Base-by-base conservation (phyloP, 257 asterid species). In the Przewalskia tangutica region DNA sequence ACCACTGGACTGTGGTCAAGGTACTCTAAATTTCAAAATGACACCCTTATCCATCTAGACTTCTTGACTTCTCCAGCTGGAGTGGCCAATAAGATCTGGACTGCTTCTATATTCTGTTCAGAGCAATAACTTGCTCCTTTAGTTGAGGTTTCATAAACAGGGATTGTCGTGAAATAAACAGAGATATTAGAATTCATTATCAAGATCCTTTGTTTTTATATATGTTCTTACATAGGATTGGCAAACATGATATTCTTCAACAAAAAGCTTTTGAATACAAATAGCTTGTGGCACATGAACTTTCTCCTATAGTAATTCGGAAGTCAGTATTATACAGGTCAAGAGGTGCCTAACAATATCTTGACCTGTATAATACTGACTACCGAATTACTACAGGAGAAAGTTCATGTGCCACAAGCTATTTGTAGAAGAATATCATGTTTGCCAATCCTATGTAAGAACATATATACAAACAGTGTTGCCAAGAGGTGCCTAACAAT, bases 1-100 rank as follows among this genome's bases (percentile, higher is more conserved):
- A 90, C 77, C 99, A 96, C 56, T 96, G 99, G 98, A 92, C 97
- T 2, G 98, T 96, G 50, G 79, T 86, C 77, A 91, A 91, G 97
- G 98, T 95, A 85, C 77, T 63, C 16, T 27, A 18, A 38, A 17
- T 53, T 46, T 51, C 48, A 53, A 10, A 40, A 18, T 55, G 36
- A 54, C 16, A 75, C 44, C 14, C 46, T 27, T 46, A 73, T 50
- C 27, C 14, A 50, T 17, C 63, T 27, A 50, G 46, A 60, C 46
- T 50, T 75, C 23, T 75, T 51, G 80, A 27, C 46, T 75, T 27
- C 77, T 70, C 55, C 38, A 70, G 55, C 77, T 70, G 55, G 77
- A 68, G 77, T 38, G 77, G 77, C 32, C 54, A n/a, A 68, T 40
- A 38, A 40, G 54, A 4, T 40, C 7, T 73, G 60, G 63, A 75